A percentile compares a stretch with the other conserved stretches of the same genome.
Conservation (phyloP, 2,329 filamentous ascomycete species). For the Microdochium bolleyi region DNA sequence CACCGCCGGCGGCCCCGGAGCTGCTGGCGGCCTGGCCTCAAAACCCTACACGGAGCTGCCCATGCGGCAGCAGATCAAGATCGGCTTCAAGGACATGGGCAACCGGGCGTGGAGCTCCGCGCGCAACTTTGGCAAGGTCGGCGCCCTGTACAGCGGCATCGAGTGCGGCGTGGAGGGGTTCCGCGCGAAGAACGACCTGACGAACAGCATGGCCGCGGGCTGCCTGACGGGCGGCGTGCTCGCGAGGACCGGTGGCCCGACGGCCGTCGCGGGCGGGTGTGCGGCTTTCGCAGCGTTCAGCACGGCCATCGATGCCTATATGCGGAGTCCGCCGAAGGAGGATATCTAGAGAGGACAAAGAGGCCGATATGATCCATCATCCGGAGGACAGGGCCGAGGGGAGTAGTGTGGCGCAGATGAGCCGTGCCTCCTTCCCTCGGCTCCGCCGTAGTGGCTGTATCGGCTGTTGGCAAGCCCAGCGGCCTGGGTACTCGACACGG, state of each 20-base stretch:
- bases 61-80: slow-evolving; percentile 71
- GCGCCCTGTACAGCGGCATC: slow-evolving; percentile 82
- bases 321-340: slow-evolving; percentile 62
- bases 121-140: slow-evolving; percentile 92
- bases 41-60: slow-evolving; percentile 56
- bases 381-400: no score
- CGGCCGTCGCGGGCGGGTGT: slow-evolving; percentile 81
- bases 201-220: slow-evolving; percentile 79
- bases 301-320: slow-evolving; percentile 84
- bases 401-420: no score
- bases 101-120: slow-evolving; percentile 71
- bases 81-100: slow-evolving; percentile 95
- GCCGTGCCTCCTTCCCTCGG: no score
- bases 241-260: slow-evolving; percentile 79
- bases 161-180: slow-evolving; percentile 94
- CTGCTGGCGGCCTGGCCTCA: slow-evolving; percentile 25
- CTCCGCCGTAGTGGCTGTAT: no score
- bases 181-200: slow-evolving; percentile 87
- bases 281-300: slow-evolving; percentile 90
- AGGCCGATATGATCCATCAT: no score
- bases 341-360: background rate
- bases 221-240: slow-evolving; percentile 88
- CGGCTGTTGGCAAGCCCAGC: no score
- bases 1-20: slow-evolving; percentile 24
- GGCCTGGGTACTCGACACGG: no score